Base-by-base conservation (phyloP, 148 eudicot genomes). In the Camellia sinensis region DNA sequence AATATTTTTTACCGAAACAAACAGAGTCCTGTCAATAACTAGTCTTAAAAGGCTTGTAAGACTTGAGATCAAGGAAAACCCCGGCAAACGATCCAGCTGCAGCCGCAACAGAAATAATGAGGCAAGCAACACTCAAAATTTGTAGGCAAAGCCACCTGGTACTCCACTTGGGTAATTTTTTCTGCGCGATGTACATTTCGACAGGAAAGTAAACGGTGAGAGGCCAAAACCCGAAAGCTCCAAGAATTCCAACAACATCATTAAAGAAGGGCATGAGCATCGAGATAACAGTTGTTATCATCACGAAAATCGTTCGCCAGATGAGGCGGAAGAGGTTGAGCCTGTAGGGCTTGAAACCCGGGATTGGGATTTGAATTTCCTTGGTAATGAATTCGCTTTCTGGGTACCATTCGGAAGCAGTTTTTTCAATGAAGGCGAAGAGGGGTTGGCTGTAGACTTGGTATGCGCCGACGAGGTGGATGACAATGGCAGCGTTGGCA, bases 211-310 rank as follows among this genome's bases (percentile, higher is more conserved):
- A 87, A 6, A 87, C 89, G 0, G 89, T 87, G 8, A 87, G 52
- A 0, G 87, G 89, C 83, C 86, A 84, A 62, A 87, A 87, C 48
- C 87, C 87, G 5, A 85, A 73, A 18, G 89, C 87, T 22, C 89
- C 89, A 15, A 87, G 87, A 37, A 87, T 67, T 45, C 89, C 89
- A 11, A 87, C 85, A 2, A 87, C 79, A 4, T 83, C 89, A 17
- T 87, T 87, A 67, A 87, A 87, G 72, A 87, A 87, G 0, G 89
- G 89, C 85, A 87, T 80, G 43, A 87, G 76, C 89, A 87, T 84
- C 3, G 89, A 80, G 6, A 87, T 62, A 2, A 84, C 4, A 0
- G 87, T 80, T 37, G 86, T 87, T 11, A 66, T 8, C 5, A 80
- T 37, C 64, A 87, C 89, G 50, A 84, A 87, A 7, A 46, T 12